phyloP scores from a whole-genome alignment of 1,284 basidiomycete genomes.

The Ceratobasidium sp. region DNA sequence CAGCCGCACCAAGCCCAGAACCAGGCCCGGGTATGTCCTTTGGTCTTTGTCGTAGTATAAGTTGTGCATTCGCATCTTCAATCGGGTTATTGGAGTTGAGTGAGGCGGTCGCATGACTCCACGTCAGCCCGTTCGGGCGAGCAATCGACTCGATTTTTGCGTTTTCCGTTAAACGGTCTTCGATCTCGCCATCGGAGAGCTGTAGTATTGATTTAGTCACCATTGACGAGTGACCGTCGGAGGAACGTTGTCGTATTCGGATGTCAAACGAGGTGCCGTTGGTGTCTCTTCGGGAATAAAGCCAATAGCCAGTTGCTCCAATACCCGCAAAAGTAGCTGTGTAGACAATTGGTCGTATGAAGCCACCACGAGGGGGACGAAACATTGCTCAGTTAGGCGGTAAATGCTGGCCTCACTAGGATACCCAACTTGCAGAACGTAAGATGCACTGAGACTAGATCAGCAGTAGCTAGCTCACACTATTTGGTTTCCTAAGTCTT shows the following conservation, averaged over 20 bases:
- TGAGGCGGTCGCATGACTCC: constrained; percentile 79
- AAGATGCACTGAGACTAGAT: too few species aligned
- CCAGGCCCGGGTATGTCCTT: not conserved
- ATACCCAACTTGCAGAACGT: too few species aligned
- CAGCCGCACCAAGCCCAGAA: constrained; percentile 53
- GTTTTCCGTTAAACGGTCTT: constrained; percentile 69
- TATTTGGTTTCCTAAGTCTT: too few species aligned
- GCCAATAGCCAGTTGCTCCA: constrained; percentile 2
- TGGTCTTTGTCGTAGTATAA: constrained; percentile 72
- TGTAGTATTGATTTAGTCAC: constrained; percentile 58
- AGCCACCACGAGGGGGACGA: not conserved
- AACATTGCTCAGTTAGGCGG: constrained; percentile 5
- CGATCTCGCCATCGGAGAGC: constrained; percentile 66
- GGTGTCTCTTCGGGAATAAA: constrained; percentile 9
- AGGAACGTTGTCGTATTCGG: constrained; percentile 32
- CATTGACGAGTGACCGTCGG: constrained; percentile 40
- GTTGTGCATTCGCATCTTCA: constrained; percentile 84
- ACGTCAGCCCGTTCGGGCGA: constrained; percentile 64
- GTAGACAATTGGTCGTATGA: constrained; percentile 10
- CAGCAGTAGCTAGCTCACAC: too few species aligned
- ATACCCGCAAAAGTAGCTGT: not conserved
- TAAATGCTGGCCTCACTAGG: not conserved
- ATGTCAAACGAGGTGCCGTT: constrained; percentile 38
- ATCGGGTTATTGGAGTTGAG: constrained; percentile 89
- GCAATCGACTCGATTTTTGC: constrained; percentile 54